phyloP scores from a whole-genome alignment of 78 protist genomes.

The Dictyostelium purpureum region DNA sequence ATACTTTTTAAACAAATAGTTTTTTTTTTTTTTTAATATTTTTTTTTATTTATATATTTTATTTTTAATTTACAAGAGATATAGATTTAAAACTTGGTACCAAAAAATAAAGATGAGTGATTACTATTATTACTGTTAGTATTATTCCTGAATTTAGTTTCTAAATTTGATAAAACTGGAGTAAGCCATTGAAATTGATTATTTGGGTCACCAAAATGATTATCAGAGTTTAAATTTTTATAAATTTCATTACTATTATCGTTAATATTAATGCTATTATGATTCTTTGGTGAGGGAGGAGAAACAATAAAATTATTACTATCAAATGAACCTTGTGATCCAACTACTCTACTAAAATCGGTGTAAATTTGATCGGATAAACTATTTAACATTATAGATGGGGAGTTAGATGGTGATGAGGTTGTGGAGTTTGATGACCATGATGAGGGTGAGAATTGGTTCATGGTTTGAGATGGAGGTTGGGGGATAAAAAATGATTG shows the following conservation, averaged over 20 bases:
- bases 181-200: constrained; percentile 17
- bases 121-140: no score
- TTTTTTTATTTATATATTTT: no score
- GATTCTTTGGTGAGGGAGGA: neutral
- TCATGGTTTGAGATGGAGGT: no score
- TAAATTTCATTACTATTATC: neutral
- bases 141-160: no score
- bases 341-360: neutral
- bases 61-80: no score
- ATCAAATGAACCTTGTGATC: neutral
- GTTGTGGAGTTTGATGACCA: neutral
- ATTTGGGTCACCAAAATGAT: neutral
- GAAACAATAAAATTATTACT: constrained; percentile 19
- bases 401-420: neutral
- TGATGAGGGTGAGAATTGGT: neutral
- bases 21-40: no score
- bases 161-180: neutral
- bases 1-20: no score
- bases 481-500: no score
- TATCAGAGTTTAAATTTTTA: no score
- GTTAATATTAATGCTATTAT: neutral
- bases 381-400: constrained; percentile 13
- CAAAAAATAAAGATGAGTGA: no score
- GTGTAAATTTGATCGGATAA: constrained; percentile 6
- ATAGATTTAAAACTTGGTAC: no score